These are phyloP conservation scores for Daedaleopsis sinensis DNA, from an alignment of 768 basidiomycete species.

Conservation along the genomic window DNA sequence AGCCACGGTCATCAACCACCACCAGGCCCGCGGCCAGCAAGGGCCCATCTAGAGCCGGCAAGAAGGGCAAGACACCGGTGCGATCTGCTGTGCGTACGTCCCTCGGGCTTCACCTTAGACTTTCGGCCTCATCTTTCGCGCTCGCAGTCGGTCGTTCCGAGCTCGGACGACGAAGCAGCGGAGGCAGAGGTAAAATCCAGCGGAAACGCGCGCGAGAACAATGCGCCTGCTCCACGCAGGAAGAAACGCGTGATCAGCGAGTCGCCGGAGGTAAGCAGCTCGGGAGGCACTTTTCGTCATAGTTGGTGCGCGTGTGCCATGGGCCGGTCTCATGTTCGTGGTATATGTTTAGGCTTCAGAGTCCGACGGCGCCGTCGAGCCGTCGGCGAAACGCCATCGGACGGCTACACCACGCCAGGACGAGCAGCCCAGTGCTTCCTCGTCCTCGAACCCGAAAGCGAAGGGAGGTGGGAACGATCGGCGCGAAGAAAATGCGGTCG, in stretches of 20 bases:
- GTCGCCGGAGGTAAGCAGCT: conserved; percentile 3
- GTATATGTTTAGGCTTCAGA: not conserved
- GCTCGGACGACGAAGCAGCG: conserved; percentile 11
- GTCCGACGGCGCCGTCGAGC: not conserved
- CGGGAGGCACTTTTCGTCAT: not conserved
- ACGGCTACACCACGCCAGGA: not conserved
- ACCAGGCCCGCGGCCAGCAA: not conserved
- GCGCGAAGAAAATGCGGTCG: not conserved
- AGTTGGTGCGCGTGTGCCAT: not conserved
- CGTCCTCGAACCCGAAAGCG: not conserved
- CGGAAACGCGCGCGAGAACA: not conserved
- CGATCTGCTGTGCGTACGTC: conserved; percentile 11
- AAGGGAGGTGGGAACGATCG: not conserved
- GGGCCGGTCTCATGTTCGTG: not conserved
- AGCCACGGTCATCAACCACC: not conserved
- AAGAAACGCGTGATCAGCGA: conserved; percentile 10
- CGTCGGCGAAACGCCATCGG: not conserved
- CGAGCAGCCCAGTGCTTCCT: not conserved
- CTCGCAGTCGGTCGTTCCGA: conserved; percentile 12
- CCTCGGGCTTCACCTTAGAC: not conserved
- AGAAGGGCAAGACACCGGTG: conserved; percentile 11
- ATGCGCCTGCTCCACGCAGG: not conserved
- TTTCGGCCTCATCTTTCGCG: not conserved
- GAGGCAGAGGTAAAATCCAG: conserved; percentile 12
- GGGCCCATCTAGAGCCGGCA: not conserved